phyloP scores from a whole-genome alignment of 495 filamentous ascomycete species.

The Penicillium cosmopolitanum region DNA sequence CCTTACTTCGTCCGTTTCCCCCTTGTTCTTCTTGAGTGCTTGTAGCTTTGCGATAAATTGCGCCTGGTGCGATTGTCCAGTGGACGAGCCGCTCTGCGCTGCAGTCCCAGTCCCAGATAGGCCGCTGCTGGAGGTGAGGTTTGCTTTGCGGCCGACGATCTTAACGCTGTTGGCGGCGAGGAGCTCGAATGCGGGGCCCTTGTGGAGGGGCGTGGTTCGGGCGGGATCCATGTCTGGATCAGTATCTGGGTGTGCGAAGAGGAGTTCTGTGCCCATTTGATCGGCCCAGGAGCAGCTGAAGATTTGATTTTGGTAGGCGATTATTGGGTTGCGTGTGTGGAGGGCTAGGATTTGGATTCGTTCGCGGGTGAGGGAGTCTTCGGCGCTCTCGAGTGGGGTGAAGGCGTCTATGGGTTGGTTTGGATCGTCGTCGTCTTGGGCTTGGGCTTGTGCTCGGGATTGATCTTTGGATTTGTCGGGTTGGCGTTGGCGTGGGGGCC shows the following conservation, averaged over 20 bases:
- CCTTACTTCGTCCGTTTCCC: slow-evolving; percentile 50
- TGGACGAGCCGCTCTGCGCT: slow-evolving; percentile 10
- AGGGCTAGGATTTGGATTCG: slow-evolving; percentile 81
- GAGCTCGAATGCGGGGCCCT: slow-evolving; percentile 57
- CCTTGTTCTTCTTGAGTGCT: slow-evolving; percentile 44
- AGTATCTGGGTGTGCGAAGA: slow-evolving; percentile 59
- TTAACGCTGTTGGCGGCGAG: slow-evolving; percentile 62
- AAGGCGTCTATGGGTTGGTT: slow-evolving; percentile 11
- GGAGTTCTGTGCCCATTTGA: slow-evolving; percentile 78
- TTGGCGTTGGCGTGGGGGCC: slow-evolving; percentile 37
- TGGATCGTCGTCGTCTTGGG: slow-evolving; percentile 14
- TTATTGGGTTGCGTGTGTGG: slow-evolving; percentile 69
- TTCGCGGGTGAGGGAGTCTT: slow-evolving; percentile 33
- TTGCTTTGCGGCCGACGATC: slow-evolving; percentile 49
- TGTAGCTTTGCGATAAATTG: slow-evolving; percentile 49
- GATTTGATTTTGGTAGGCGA: slow-evolving; percentile 73
- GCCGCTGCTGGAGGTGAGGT: slow-evolving; percentile 39
- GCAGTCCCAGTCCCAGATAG: background rate
- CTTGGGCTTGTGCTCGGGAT: background rate
- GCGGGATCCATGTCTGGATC: slow-evolving; percentile 34
- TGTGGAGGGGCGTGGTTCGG: slow-evolving; percentile 44
- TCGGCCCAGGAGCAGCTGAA: slow-evolving; percentile 78
- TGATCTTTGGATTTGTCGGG: slow-evolving; percentile 15
- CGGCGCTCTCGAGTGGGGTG: slow-evolving; percentile 29
- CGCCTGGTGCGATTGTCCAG: slow-evolving; percentile 39